A percentile compares a stretch with the other conserved stretches of the same genome.
These are phyloP conservation scores for Pythium monospermum DNA, from an alignment of 352 stramenopile genomes.

Conservation along the genomic window DNA sequence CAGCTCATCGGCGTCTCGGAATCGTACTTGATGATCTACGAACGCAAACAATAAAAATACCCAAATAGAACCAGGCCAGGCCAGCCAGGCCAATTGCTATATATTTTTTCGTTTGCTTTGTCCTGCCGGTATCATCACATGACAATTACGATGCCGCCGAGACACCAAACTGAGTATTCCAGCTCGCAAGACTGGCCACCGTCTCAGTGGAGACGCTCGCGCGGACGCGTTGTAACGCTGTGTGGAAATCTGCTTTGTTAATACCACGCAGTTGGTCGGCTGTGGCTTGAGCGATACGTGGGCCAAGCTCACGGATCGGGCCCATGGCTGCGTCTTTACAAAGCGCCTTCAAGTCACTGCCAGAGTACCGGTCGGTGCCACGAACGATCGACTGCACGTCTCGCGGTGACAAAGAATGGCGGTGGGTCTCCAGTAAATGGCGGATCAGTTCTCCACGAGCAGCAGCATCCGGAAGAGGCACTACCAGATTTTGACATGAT, in stretches of 20 bases:
- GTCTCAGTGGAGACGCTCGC: constrained; percentile 67
- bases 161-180: constrained; percentile 71
- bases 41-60: constrained; percentile 57
- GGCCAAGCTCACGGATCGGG: constrained; percentile 79
- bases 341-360: constrained; percentile 89
- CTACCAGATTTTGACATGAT: no score
- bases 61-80: background rate
- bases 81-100: no score
- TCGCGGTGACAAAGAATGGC: constrained; percentile 39
- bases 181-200: constrained; percentile 44
- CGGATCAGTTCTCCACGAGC: constrained; percentile 50
- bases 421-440: constrained; percentile 54
- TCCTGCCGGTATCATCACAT: no score
- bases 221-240: constrained; percentile 49
- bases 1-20: constrained; percentile 98
- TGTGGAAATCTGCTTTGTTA: constrained; percentile 47
- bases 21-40: constrained; percentile 90
- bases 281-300: constrained; percentile 46
- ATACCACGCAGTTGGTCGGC: constrained; percentile 64
- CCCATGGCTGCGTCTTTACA: constrained; percentile 93
- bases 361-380: constrained; percentile 79
- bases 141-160: constrained; percentile 28
- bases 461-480: constrained; percentile 59
- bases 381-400: constrained; percentile 70
- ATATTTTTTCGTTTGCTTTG: no score